Base-by-base conservation (phyloP, 371 early-diverging fungal genomes). In the Mucor velutinosus region DNA sequence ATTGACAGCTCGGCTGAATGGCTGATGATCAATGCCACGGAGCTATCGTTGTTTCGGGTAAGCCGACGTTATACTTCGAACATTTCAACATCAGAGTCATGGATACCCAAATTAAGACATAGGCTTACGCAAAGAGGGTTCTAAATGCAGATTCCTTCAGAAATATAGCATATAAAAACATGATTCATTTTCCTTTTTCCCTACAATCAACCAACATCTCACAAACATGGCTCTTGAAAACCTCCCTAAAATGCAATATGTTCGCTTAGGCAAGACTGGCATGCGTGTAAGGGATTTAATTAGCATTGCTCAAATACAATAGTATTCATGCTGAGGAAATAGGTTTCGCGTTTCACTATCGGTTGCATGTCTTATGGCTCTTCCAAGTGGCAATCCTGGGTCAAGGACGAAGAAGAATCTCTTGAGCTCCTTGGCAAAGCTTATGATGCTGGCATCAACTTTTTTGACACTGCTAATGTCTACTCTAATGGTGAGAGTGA, bases 401-500 rank as follows among this genome's bases (percentile, higher is more conserved):
- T 74, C 7, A 70, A 80, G 17, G 75, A 80, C 25, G 74, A 73
- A 51, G 77, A 68, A 32, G 78, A 80, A 32, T 67, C 75, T 15
- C 49, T 81, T 14, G 69, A 69, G 17, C 29, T 84, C 25, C 77
- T 84, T 49, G 72, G 73, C 15, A 60, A 69, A 21, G 83, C 84
- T 1, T 83, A 68, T 60, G 78, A 81, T 23, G 74, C 75, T 7
- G 84, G 84, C 17, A 79, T 82, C 57, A 76, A 80, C 53, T 80
- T 76, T 35, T 78, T 71, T 35, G 76, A 71, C 32, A 75, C 70
- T 32, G 67, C 68, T 8, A 72, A 81, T 59, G 76, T 64, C 5
- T 85, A 85, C 60, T 67, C 72, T 3, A 82, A 78, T 69, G 85
- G 80, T n/a, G 74, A 67, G 41, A 75, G 75, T 41, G 83, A 81